These are phyloP conservation scores for Petunia secreta DNA, from an alignment of 257 asterid species.

Conservation along the genomic window DNA sequence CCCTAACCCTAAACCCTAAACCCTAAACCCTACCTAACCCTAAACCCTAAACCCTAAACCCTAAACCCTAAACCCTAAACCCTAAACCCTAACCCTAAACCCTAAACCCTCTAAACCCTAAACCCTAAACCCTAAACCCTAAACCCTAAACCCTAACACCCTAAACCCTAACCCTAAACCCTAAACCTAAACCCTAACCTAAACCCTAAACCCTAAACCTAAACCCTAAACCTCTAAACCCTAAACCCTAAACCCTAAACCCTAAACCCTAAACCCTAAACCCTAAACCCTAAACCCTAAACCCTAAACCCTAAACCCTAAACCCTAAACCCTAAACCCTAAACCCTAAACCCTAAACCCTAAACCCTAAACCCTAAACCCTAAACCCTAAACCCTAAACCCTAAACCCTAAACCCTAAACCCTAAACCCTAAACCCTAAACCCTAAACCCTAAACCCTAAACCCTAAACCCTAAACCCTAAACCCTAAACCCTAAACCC, in stretches of 20 bases:
- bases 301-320: constrained; percentile 21
- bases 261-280: constrained; percentile 2
- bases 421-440: constrained; percentile 21
- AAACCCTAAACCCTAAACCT: constrained; percentile 6
- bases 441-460: constrained; percentile 21
- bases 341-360: constrained; percentile 12
- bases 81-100: constrained; percentile 7
- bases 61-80: constrained; percentile 4
- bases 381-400: constrained; percentile 15
- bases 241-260: constrained; percentile 9
- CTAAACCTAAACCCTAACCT: background rate
- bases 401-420: constrained; percentile 19
- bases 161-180: background rate
- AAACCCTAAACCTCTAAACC: background rate
- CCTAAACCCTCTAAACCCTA: constrained; percentile 4
- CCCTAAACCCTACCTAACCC: constrained; percentile 24
- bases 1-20: constrained; percentile 3
- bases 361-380: constrained; percentile 17
- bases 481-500: constrained; percentile 1
- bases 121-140: constrained; percentile 12
- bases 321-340: constrained; percentile 20
- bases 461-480: constrained; percentile 27
- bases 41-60: constrained; percentile 17
- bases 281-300: constrained; percentile 17
- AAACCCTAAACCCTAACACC: constrained; percentile 1